Conservation (phyloP, 179 eudicot species). For the Silene noctiflora region DNA sequence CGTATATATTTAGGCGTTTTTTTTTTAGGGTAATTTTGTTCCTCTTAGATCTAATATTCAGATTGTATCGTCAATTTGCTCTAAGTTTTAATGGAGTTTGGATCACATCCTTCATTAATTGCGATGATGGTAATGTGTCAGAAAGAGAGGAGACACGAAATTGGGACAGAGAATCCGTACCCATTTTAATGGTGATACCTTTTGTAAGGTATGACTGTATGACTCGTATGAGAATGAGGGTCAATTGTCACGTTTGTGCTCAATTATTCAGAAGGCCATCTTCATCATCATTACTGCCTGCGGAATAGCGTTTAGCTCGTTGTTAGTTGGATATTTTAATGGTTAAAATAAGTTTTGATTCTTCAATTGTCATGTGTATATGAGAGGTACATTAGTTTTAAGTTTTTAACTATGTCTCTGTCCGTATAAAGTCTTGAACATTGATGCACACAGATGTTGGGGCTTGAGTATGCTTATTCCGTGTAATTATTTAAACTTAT, state of each 20-base stretch:
- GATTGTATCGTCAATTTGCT: constrained; percentile 12
- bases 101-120: too few species aligned
- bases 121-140: too few species aligned
- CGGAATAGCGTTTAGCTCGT: not conserved
- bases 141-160: too few species aligned
- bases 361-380: not conserved
- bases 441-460: not conserved
- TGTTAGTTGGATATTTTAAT: not conserved
- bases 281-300: not conserved
- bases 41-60: constrained; percentile 11
- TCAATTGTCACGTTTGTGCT: not conserved
- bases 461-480: not conserved
- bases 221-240: too few species aligned
- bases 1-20: not conserved
- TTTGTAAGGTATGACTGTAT: not conserved
- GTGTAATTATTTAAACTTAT: too few species aligned
- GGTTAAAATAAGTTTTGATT: not conserved
- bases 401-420: not conserved
- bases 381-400: not conserved
- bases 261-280: not conserved
- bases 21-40: constrained; percentile 12
- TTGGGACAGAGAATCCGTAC: too few species aligned
- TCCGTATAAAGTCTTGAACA: not conserved
- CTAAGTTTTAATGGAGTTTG: too few species aligned
- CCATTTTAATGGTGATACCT: not conserved